Evolutionary conservation across 768 basidiomycete genomes (phyloP).

Genomic region (Termitomyces bulborhizus): DNA sequence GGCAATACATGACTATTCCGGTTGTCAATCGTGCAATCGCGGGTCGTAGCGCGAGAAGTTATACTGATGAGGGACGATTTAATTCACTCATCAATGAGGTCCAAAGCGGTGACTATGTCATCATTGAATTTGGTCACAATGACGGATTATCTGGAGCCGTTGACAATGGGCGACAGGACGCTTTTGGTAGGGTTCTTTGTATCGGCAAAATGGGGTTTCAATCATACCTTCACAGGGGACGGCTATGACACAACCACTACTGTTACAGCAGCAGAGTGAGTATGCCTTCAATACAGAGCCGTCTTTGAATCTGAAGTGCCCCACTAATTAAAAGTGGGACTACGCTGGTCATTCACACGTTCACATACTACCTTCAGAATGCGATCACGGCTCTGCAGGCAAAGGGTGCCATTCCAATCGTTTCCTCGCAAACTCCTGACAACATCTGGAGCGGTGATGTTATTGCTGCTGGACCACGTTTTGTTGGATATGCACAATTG

Average conservation of each 20-base stretch:
- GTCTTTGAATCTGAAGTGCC: neutral
- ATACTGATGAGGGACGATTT: conserved; percentile 42
- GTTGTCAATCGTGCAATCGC: conserved; percentile 42
- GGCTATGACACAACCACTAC: neutral
- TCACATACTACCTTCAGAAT: conserved; percentile 40
- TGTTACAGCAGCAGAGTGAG: conserved; percentile 1
- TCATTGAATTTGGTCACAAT: conserved; percentile 46
- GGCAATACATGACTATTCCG: conserved; percentile 33
- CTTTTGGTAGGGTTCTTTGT: conserved; percentile 20
- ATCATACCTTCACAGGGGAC: neutral
- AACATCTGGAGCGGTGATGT: conserved; percentile 33
- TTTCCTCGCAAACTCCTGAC: conserved; percentile 42
- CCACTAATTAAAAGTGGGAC: conserved; percentile 24
- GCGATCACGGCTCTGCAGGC: conserved; percentile 34
- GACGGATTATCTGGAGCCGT: conserved; percentile 26
- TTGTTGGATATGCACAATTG: conserved; percentile 37
- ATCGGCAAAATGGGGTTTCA: neutral
- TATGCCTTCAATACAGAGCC: neutral
- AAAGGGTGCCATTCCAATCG: conserved; percentile 41
- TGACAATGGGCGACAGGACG: conserved; percentile 37
- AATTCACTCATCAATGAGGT: conserved; percentile 32
- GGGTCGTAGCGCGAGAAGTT: conserved; percentile 40
- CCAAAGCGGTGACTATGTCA: conserved; percentile 33
- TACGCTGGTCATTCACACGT: conserved; percentile 34
- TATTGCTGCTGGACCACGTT: conserved; percentile 33